Evolutionary conservation across 2,329 filamentous ascomycete species (phyloP).

Genomic region (Trichoderma asperellum): DNA sequence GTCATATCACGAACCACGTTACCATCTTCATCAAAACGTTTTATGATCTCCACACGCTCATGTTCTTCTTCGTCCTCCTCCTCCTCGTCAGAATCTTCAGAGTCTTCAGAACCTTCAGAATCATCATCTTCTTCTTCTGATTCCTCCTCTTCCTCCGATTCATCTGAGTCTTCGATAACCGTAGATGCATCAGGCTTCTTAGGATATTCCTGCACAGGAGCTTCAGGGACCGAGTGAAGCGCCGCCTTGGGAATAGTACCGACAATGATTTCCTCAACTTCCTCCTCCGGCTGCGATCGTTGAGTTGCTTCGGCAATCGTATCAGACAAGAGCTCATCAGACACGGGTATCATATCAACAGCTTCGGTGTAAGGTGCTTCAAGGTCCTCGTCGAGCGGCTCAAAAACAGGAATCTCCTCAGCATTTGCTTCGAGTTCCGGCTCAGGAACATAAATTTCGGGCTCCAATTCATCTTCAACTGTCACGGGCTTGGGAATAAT

Average conservation of each 20-base stretch:
- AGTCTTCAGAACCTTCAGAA: slow-evolving; percentile 24
- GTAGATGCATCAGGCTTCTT: background rate
- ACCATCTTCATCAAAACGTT: slow-evolving; percentile 12
- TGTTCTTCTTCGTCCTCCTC: slow-evolving; percentile 23
- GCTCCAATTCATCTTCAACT: slow-evolving; percentile 3
- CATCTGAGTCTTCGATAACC: slow-evolving; percentile 10
- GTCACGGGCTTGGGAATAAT: slow-evolving; percentile 22
- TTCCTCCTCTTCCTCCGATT: slow-evolving; percentile 22
- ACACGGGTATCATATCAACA: slow-evolving; percentile 8
- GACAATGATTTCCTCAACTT: slow-evolving; percentile 14
- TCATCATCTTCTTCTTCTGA: slow-evolving; percentile 12
- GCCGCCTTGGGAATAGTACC: background rate
- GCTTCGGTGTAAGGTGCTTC: background rate
- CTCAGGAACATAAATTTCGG: slow-evolving; percentile 1
- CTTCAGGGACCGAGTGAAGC: background rate
- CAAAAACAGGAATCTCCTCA: background rate
- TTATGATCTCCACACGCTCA: background rate
- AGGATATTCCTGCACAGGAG: slow-evolving; percentile 2
- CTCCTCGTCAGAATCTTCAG: slow-evolving; percentile 23
- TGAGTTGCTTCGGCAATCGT: background rate
- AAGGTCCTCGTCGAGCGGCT: slow-evolving; percentile 15
- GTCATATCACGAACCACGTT: slow-evolving; percentile 2
- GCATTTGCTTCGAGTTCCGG: background rate
- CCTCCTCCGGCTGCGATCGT: background rate
- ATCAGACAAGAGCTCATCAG: slow-evolving; percentile 3